Percentiles rank a stretch among this genome's conserved stretches.
Evolutionary conservation across 371 early-diverging fungal species (phyloP).

Genomic region (Dipsacomyces acuminosporus): DNA sequence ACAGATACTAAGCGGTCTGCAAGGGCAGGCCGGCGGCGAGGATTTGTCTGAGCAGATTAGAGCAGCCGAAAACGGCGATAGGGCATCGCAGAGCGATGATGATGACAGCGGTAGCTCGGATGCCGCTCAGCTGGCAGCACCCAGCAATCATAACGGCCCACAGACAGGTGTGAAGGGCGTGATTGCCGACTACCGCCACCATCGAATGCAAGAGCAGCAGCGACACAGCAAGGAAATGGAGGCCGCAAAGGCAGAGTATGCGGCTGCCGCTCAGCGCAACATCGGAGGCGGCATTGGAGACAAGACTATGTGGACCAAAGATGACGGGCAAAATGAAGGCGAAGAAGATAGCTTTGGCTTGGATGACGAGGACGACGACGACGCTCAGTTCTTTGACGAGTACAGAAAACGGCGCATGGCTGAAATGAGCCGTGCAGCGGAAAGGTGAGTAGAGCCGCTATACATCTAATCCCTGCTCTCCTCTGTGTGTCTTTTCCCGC

Average conservation of each 20-base stretch:
- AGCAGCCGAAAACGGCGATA: conserved; percentile 11
- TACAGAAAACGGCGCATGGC: conserved; percentile 30
- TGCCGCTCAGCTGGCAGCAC: neutral
- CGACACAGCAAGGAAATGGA: conserved; percentile 3
- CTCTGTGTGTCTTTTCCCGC: neutral
- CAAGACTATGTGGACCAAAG: conserved; percentile 18
- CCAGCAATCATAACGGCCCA: conserved; percentile 25
- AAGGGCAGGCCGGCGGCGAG: neutral
- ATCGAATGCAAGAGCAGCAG: conserved; percentile 6
- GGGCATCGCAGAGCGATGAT: neutral
- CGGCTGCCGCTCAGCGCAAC: conserved; percentile 6
- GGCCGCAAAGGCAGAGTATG: conserved; percentile 4
- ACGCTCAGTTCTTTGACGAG: conserved; percentile 33
- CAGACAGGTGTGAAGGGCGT: conserved; percentile 50
- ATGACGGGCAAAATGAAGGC: neutral
- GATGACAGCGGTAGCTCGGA: neutral
- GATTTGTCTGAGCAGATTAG: conserved; percentile 1
- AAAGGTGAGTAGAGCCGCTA: neutral
- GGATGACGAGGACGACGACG: conserved; percentile 10
- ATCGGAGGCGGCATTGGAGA: conserved; percentile 3
- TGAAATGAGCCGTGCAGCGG: conserved; percentile 12
- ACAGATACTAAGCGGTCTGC: neutral
- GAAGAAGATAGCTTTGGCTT: neutral
- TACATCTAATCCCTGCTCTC: neutral
- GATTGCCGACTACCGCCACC: conserved; percentile 44